These are phyloP conservation scores for Dictyostelium firmibasis DNA, from an alignment of 78 protist genomes.

Conservation along the genomic window DNA sequence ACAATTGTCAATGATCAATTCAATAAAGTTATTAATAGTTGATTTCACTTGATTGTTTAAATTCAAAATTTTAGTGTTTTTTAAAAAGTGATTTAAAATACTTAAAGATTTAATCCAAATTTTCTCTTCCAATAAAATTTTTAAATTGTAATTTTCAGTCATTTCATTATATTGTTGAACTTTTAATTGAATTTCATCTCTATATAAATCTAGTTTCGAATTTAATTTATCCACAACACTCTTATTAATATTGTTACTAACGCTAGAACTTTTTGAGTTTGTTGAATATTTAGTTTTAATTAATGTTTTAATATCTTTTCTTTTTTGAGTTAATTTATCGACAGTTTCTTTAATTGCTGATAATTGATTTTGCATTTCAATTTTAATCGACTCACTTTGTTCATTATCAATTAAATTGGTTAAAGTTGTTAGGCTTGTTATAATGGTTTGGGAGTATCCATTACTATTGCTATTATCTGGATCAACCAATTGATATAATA, in stretches of 20 bases:
- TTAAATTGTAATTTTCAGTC: background rate
- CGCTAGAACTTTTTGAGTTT: background rate
- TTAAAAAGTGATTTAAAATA: background rate
- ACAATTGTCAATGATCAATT: background rate
- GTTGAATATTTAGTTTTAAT: background rate
- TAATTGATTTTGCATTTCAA: background rate
- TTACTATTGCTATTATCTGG: background rate
- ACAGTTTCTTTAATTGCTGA: background rate
- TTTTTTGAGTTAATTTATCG: background rate
- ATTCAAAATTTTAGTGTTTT: background rate
- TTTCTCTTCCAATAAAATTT: background rate
- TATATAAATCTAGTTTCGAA: background rate
- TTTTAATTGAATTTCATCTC: background rate
- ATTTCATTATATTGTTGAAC: background rate
- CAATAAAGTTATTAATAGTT: background rate
- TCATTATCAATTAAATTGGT: background rate
- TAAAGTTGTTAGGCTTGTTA: background rate
- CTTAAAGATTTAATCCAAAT: background rate
- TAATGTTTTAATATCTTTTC: background rate
- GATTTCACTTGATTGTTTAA: background rate
- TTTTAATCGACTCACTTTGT: background rate
- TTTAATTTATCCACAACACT: background rate
- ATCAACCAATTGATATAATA: background rate
- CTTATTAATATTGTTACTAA: background rate
- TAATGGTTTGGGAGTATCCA: background rate